Evolutionary conservation across 306 rosid species (phyloP).

Genomic region (Vigna angularis): DNA sequence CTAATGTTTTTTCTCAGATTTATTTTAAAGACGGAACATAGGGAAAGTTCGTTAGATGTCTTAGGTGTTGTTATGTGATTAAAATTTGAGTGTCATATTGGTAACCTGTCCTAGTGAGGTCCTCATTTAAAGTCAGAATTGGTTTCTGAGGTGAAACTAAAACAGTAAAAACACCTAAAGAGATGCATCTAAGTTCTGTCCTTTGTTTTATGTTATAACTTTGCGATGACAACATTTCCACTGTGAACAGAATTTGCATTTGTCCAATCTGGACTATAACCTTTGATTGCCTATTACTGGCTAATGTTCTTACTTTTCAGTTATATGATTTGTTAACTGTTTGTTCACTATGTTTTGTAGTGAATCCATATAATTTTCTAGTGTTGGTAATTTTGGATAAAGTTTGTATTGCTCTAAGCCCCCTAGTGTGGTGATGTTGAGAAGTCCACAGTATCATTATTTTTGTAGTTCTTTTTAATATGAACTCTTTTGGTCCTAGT

Average conservation of each 20-base stretch:
- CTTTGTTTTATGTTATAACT: conserved; percentile 14
- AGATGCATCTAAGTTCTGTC: neutral
- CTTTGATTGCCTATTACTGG: conserved; percentile 7
- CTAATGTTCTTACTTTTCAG: neutral
- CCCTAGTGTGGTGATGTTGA: conserved; percentile 15
- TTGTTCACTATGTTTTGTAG: conserved; percentile 11
- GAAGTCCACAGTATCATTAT: neutral
- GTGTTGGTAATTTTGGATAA: conserved; percentile 13
- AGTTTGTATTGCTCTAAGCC: neutral
- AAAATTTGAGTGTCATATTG: neutral
- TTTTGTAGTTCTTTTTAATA: neutral
- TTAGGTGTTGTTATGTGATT: neutral
- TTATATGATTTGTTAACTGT: conserved; percentile 13
- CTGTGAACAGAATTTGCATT: conserved; percentile 18
- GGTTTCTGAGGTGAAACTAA: neutral
- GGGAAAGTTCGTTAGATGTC: neutral
- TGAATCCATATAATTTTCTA: conserved; percentile 14
- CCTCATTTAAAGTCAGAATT: neutral
- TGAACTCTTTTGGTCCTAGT: conserved; percentile 8
- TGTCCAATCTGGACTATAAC: conserved; percentile 3
- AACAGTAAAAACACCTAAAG: neutral
- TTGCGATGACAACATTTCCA: neutral
- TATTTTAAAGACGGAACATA: neutral
- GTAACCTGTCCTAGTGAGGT: neutral
- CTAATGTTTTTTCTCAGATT: neutral